Evolutionary conservation across 139 green algal genomes (phyloP).

Genomic region (Tetratostichococcus sp.): DNA sequence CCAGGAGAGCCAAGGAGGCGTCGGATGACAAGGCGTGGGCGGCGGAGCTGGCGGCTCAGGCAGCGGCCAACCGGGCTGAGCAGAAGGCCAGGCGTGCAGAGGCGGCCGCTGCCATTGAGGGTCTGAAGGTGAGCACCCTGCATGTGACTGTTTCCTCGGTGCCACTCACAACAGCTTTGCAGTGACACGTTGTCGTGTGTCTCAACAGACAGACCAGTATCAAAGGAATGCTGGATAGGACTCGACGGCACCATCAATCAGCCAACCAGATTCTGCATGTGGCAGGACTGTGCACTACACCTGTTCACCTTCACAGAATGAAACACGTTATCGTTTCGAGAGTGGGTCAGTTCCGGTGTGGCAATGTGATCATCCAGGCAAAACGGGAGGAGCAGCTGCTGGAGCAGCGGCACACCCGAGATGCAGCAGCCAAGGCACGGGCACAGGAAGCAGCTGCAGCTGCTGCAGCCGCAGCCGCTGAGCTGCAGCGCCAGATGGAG

Average conservation of each 20-base stretch:
- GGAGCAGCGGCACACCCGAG: not conserved
- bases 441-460: not conserved
- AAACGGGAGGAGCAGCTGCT: not conserved
- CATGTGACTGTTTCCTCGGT: no score
- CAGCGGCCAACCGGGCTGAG: not conserved
- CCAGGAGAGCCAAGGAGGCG: not conserved
- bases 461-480: no score
- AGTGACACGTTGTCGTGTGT: no score
- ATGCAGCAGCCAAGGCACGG: not conserved
- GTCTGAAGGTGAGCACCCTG: not conserved
- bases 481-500: not conserved
- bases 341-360: not conserved
- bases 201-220: no score
- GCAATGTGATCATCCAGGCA: not conserved
- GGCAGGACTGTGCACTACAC: no score
- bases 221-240: no score
- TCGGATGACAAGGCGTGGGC: not conserved
- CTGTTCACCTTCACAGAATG: no score
- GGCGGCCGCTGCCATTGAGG: not conserved
- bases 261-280: no score
- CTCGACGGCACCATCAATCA: no score
- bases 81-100: not conserved
- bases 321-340: no score
- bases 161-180: no score
- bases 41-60: not conserved